Conservation (phyloP, 202 grass and related monocot species). For the Zizania palustris region DNA sequence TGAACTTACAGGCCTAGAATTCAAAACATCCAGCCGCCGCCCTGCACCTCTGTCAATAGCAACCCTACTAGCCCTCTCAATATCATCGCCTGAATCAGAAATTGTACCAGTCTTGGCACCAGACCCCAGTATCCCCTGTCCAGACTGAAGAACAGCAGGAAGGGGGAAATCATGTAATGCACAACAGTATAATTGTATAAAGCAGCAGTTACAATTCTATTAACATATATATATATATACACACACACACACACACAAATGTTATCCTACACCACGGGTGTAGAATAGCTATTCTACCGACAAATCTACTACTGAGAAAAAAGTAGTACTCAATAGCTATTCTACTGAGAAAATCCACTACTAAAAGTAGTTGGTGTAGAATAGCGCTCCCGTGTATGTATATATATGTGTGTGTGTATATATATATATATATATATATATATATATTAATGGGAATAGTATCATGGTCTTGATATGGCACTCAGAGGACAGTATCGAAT, state of each 20-base stretch:
- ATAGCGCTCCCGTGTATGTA: no score
- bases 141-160: conserved; percentile 40
- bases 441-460: background rate
- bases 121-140: conserved; percentile 52
- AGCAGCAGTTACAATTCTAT: background rate
- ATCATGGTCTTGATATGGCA: conserved; percentile 6
- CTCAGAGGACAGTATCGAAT: background rate
- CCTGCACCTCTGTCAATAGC: conserved; percentile 46
- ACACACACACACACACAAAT: no score
- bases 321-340: no score
- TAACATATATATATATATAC: background rate
- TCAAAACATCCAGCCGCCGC: conserved; percentile 47
- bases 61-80: conserved; percentile 50
- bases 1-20: conserved; percentile 59
- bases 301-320: no score
- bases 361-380: no score
- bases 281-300: no score
- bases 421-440: conserved; percentile 4
- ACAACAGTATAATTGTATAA: conserved; percentile 1
- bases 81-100: conserved; percentile 44
- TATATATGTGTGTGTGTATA: no score
- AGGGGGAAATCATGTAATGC: conserved; percentile 11
- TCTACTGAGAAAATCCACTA: no score
- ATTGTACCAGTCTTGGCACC: conserved; percentile 49
- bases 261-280: no score